Base-by-base conservation (phyloP, 2,329 filamentous ascomycete species). In the Rachicladosporium sp. region DNA sequence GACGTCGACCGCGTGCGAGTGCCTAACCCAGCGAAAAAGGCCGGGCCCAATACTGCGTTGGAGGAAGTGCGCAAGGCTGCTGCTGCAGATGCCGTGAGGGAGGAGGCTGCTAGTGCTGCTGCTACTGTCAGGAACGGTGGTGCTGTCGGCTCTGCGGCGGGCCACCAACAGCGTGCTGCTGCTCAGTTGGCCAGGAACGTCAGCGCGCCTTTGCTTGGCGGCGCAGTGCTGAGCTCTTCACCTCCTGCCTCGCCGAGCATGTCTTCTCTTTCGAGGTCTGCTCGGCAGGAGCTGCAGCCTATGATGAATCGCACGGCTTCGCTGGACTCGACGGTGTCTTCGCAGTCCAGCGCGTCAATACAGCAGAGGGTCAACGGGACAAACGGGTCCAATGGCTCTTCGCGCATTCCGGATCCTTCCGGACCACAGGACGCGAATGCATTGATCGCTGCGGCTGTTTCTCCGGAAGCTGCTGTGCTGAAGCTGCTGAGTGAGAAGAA, bases 401-500 rank as follows among this genome's bases (percentile, higher is more conserved):
- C 57, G 36, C 85, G 84, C n/a, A 48, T 51, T 1, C 43, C 40
- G 6, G 78, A 70, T 61, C 46, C 71, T 27, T 64, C 74, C 11
- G 74, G 71, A 19, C 66, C 73, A n/a, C 70, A 80, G 10, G 88
- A 96, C 53, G 81, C 94, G 51, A 76, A 76, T 30, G 75, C 76
- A 49, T 68, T 95, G 29, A 82, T 96, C 47, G 76, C 81, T 52
- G 76, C 86, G 27, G 88, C 88, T 21, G 91, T 89, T 37, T 93
- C 86, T 38, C 73, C 88, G 10, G 89, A 98, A 58, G 84, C 83
- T 5, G 82, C 93, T 4, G 85, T 98, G 44, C 76, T 86, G 50
- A 85, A 91, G 53, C 67, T 98, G 36, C 66, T 95, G 47, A 93
- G 84, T 57, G 91, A 98, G 57, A 96, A 95, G 60, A 78, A 89